A percentile compares a stretch with the other conserved stretches of the same genome.
phyloP scores from a whole-genome alignment of 768 basidiomycete genomes.

The Naganishia vaughanmartiniae region DNA sequence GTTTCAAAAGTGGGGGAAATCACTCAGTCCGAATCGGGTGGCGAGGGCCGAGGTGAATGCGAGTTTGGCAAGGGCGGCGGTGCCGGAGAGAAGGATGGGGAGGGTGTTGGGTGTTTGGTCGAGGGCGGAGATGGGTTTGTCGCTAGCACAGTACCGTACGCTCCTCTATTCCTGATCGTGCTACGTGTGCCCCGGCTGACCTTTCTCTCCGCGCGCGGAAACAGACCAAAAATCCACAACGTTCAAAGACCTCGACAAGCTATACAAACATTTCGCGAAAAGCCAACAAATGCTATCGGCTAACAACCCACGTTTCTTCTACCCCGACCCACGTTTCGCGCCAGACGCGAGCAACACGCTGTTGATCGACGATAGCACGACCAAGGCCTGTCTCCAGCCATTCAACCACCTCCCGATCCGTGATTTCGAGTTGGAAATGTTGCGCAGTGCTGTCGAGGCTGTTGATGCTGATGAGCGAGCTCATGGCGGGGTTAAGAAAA shows the following conservation, averaged over 20 bases:
- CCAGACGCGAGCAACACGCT: constrained; percentile 36
- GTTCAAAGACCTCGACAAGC: constrained; percentile 46
- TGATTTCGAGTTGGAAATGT: constrained; percentile 35
- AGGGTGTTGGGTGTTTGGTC: constrained; percentile 48
- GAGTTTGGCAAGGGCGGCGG: constrained; percentile 22
- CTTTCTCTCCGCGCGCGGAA: neutral
- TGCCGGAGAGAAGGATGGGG: constrained; percentile 31
- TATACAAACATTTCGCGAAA: constrained; percentile 31
- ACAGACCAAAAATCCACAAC: constrained; percentile 46
- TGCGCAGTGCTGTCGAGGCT: neutral
- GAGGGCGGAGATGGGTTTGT: constrained; percentile 46
- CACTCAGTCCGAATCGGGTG: neutral
- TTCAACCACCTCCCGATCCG: constrained; percentile 50
- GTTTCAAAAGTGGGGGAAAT: constrained; percentile 34
- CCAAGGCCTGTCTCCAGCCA: constrained; percentile 46
- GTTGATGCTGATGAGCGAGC: neutral
- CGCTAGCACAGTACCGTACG: constrained; percentile 43
- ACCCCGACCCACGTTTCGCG: constrained; percentile 27
- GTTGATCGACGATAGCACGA: constrained; percentile 47
- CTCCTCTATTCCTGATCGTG: constrained; percentile 10
- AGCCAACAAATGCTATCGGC: neutral
- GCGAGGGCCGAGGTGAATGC: neutral
- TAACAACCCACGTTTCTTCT: neutral
- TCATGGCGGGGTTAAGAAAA: neutral
- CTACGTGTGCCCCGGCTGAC: neutral